Percentiles rank a stretch among this genome's conserved stretches.
Evolutionary conservation across 2,329 filamentous ascomycete genomes (phyloP).

Genomic region (Fusarium redolens): DNA sequence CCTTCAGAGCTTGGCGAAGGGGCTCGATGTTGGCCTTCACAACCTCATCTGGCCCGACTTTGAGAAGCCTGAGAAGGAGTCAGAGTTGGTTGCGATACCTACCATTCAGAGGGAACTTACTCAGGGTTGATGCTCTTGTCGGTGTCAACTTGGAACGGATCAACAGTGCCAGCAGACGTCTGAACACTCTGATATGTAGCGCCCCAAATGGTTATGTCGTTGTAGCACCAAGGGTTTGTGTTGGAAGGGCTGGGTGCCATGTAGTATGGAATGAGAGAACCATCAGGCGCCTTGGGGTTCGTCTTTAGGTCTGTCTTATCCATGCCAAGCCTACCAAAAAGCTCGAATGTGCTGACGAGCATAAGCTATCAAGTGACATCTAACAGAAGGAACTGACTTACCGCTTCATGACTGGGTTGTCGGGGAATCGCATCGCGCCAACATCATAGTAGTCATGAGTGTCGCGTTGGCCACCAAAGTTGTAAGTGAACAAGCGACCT

Average conservation of each 20-base stretch:
- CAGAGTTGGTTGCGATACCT: not conserved
- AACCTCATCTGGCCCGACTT: not conserved
- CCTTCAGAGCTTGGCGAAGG: not conserved
- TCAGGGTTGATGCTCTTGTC: not conserved
- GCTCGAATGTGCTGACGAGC: not conserved
- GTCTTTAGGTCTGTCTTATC: slow-evolving; percentile 1
- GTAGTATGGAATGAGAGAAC: slow-evolving; percentile 12
- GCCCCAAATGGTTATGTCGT: slow-evolving; percentile 8
- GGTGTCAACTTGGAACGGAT: not conserved
- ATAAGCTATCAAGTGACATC: not conserved
- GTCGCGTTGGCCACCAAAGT: slow-evolving; percentile 3
- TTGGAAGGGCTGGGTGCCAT: not conserved
- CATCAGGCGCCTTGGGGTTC: not conserved
- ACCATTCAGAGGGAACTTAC: not conserved
- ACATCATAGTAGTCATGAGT: slow-evolving; percentile 29
- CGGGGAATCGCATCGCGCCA: slow-evolving; percentile 26
- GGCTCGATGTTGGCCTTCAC: not conserved
- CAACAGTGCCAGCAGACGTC: not conserved
- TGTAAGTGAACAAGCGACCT: slow-evolving; percentile 25
- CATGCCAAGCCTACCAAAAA: not conserved
- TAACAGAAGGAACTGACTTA: not conserved
- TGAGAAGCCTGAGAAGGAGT: not conserved
- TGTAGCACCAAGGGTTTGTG: slow-evolving; percentile 20
- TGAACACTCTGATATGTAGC: not conserved
- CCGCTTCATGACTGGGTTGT: slow-evolving; percentile 23